Evolutionary conservation across 208 protist genomes (phyloP).

Genomic region (Strigomonas culicis): DNA sequence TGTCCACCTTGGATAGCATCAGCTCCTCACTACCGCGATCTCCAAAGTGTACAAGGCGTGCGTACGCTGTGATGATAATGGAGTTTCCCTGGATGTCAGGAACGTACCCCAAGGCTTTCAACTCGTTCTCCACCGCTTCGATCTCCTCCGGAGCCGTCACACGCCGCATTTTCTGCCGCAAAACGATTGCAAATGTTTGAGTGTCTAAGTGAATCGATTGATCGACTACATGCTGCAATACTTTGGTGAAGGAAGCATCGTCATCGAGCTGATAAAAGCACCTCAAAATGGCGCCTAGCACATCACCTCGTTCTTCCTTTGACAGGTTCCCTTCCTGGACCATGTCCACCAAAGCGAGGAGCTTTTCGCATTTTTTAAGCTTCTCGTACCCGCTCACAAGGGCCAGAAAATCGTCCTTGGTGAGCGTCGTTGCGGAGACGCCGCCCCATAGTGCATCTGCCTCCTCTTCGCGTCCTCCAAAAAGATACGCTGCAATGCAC

Average conservation of each 20-base stretch:
- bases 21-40: conserved; percentile 81
- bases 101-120: conserved; percentile 58
- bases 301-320: conserved; percentile 17
- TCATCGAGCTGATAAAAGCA: conserved; percentile 57
- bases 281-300: conserved; percentile 61
- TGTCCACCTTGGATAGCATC: conserved; percentile 88
- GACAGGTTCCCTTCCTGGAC: conserved; percentile 24
- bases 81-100: conserved; percentile 80
- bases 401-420: conserved; percentile 60
- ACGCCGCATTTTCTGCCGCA: conserved; percentile 74
- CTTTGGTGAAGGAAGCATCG: conserved; percentile 46
- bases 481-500: conserved; percentile 84
- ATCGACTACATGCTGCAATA: conserved; percentile 54
- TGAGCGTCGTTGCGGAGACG: conserved; percentile 37
- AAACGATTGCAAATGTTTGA: conserved; percentile 46
- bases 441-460: conserved; percentile 60
- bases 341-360: conserved; percentile 41
- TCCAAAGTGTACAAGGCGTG: conserved; percentile 79
- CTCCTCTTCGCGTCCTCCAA: conserved; percentile 55
- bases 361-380: conserved; percentile 50
- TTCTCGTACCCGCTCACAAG: conserved; percentile 85
- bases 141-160: conserved; percentile 70
- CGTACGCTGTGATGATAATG: conserved; percentile 85
- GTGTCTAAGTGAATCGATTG: conserved; percentile 31
- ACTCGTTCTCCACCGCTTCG: conserved; percentile 53